Percentiles rank a stretch among this genome's conserved stretches.
phyloP scores from a whole-genome alignment of 1,284 basidiomycete genomes.

The Tilletia horrida region DNA sequence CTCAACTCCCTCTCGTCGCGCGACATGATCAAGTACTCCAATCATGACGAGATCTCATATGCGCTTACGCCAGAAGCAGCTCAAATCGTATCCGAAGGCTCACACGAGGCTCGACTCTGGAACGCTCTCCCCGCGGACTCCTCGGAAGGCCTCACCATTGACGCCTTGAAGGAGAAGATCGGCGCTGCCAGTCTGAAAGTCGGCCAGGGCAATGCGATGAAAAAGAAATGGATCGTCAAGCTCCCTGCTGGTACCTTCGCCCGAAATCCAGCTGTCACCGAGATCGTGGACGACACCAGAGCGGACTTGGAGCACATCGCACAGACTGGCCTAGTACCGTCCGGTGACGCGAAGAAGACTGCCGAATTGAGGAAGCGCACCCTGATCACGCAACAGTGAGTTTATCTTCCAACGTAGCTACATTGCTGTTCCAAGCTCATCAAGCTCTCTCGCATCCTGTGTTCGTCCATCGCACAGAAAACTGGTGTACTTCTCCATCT shows the following conservation, averaged over 20 bases:
- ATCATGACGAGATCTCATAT: conserved; percentile 39
- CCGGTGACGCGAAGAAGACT: conserved; percentile 40
- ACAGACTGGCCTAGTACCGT: conserved; percentile 59
- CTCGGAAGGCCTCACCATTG: conserved; percentile 38
- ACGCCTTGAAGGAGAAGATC: conserved; percentile 42
- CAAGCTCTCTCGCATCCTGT: too few species aligned
- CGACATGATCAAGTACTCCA: conserved; percentile 39
- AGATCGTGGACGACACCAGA: conserved; percentile 56
- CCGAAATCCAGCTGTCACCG: conserved; percentile 60
- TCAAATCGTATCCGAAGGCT: conserved; percentile 31
- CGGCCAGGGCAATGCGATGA: conserved; percentile 93
- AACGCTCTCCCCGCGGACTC: conserved; percentile 40
- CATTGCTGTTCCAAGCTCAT: too few species aligned
- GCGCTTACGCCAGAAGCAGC: conserved; percentile 30
- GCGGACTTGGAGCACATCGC: conserved; percentile 73
- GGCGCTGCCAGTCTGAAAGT: conserved; percentile 52
- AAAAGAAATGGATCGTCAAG: conserved; percentile 93
- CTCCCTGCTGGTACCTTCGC: conserved; percentile 81
- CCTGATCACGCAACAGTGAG: conserved; percentile 58
- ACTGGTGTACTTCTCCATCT: conserved; percentile 86
- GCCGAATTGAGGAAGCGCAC: conserved; percentile 79
- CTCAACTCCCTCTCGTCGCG: conserved; percentile 38
- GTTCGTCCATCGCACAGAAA: conserved; percentile 68
- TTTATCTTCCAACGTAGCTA: too few species aligned
- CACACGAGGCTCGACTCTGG: conserved; percentile 50